A percentile compares a stretch with the other conserved stretches of the same genome.
These are phyloP conservation scores for Morella rubra DNA, from an alignment of 306 rosid species.

Conservation along the genomic window DNA sequence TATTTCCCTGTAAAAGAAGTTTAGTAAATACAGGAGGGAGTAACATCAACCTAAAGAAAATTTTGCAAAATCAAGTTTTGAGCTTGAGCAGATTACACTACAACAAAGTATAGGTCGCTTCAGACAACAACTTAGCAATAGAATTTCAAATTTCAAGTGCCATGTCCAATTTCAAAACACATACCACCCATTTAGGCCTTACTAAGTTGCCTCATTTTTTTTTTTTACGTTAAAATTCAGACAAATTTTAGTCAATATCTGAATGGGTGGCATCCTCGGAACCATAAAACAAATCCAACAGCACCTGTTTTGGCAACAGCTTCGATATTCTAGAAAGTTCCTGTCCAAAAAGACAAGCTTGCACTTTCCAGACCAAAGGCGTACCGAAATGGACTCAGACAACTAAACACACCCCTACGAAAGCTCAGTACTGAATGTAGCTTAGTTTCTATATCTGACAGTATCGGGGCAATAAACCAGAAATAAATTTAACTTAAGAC, in stretches of 20 bases:
- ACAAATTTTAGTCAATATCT: too few relatives aligned
- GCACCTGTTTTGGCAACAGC: too few relatives aligned
- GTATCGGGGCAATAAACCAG: neutral
- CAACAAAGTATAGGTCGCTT: neutral
- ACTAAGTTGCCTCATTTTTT: too few relatives aligned
- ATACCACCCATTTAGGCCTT: neutral
- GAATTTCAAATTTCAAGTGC: neutral
- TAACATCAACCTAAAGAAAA: neutral
- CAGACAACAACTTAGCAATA: neutral
- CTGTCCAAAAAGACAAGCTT: neutral
- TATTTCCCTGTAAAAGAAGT: constrained; percentile 39
- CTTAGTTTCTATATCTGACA: neutral
- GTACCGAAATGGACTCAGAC: neutral
- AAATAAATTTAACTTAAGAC: neutral
- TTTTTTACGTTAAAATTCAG: too few relatives aligned
- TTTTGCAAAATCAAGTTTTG: neutral
- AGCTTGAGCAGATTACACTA: neutral
- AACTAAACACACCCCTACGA: neutral
- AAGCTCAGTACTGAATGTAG: neutral
- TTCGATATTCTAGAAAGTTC: too few relatives aligned
- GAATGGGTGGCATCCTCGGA: too few relatives aligned
- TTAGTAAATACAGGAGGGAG: neutral
- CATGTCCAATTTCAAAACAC: neutral
- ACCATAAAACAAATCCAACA: too few relatives aligned
- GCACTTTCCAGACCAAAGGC: neutral